These are phyloP conservation scores for Phtheirospermum japonicum DNA, from an alignment of 257 asterid genomes.

Conservation along the genomic window DNA sequence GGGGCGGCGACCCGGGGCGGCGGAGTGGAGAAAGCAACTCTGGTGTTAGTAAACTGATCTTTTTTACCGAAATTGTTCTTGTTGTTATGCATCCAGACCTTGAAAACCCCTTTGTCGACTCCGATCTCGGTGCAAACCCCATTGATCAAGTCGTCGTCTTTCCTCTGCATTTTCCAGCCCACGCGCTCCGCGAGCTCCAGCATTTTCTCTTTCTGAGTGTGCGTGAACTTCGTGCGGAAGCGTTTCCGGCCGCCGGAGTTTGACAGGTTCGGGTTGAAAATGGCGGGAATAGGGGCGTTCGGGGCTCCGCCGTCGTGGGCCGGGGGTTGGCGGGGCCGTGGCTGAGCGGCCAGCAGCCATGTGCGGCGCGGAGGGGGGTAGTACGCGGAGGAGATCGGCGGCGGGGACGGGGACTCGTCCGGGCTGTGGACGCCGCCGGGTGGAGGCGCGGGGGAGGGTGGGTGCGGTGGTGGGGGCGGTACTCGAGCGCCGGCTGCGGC, in stretches of 20 bases:
- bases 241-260: slow-evolving; percentile 37
- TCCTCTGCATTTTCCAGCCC: slow-evolving; percentile 76
- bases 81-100: slow-evolving; percentile 94
- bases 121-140: slow-evolving; percentile 54
- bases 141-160: slow-evolving; percentile 51
- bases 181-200: slow-evolving; percentile 56
- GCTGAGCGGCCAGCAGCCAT: slow-evolving; percentile 55
- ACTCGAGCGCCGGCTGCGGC: slow-evolving; percentile 44
- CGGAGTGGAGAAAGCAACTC: slow-evolving; percentile 19
- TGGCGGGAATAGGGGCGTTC: not conserved
- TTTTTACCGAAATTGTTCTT: slow-evolving; percentile 45
- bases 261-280: not conserved
- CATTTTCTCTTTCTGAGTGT: slow-evolving; percentile 65
- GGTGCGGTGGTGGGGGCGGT: slow-evolving; percentile 76
- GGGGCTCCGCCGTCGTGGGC: slow-evolving; percentile 13
- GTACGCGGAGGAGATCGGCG: slow-evolving; percentile 51
- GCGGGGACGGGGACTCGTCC: slow-evolving; percentile 45
- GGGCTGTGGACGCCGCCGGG: slow-evolving; percentile 30
- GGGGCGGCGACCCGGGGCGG: slow-evolving; percentile 32
- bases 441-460: slow-evolving; percentile 50
- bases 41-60: slow-evolving; percentile 27
- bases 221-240: slow-evolving; percentile 65
- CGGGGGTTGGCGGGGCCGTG: slow-evolving; percentile 27
- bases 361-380: slow-evolving; percentile 53
- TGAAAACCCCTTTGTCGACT: slow-evolving; percentile 62